A percentile compares a stretch with the other conserved stretches of the same genome.
Evolutionary conservation across 257 asterid species (phyloP).

Genomic region (Nicotiana paniculata): DNA sequence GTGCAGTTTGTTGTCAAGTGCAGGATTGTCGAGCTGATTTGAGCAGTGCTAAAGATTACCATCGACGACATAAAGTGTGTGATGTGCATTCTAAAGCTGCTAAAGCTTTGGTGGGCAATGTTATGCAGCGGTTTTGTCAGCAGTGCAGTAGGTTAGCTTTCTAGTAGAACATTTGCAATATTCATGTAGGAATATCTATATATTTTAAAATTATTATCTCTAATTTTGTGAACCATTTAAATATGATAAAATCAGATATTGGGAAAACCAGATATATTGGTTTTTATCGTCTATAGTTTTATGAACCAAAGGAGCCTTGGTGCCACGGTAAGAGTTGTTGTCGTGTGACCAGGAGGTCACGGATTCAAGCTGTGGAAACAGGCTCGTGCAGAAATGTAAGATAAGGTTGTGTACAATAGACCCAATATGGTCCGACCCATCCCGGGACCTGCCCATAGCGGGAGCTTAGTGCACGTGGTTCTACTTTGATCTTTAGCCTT

Average conservation of each 20-base stretch:
- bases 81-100: conserved; percentile 77
- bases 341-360: too few species aligned
- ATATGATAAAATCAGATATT: too few species aligned
- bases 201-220: background rate
- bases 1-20: conserved; percentile 73
- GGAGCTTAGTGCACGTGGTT: too few species aligned
- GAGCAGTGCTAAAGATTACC: conserved; percentile 73
- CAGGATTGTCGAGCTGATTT: conserved; percentile 75
- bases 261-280: background rate
- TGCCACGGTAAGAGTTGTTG: too few species aligned
- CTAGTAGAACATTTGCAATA: background rate
- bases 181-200: background rate
- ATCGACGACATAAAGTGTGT: conserved; percentile 90
- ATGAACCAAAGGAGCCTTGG: too few species aligned
- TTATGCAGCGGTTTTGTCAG: conserved; percentile 52
- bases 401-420: too few species aligned
- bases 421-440: too few species aligned
- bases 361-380: too few species aligned
- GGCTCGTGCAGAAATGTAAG: too few species aligned
- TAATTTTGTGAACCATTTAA: background rate
- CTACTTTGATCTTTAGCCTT: too few species aligned
- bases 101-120: conserved; percentile 59
- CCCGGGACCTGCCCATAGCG: too few species aligned
- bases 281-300: background rate
- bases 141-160: conserved; percentile 45